Evolutionary conservation across 176 grass and related monocot genomes (phyloP), one percentile per base, ranked within the genome.

Genomic region (Areca catechu): DNA sequence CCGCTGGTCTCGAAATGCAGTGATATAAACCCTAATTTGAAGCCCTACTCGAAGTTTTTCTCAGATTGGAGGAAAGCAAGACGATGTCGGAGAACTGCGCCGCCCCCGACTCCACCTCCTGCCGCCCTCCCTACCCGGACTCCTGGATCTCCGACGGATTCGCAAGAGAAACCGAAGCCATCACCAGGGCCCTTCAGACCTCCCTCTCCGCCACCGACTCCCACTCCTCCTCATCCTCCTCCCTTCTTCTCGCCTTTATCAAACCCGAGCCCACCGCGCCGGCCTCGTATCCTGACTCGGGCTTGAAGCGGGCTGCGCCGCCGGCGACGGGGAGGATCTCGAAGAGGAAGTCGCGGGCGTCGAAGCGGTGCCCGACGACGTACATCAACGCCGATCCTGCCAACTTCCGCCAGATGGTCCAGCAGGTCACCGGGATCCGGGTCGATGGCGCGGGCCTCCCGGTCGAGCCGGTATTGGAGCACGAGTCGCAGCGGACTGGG

Each of bases 351-450:
- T 49, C 77, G n/a, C 74, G 92, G 3, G 77, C 68, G 67, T 74
- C 75, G 19, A 82, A 82, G 64, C 83, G 83, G 53, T 59, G 70
- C 15, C 83, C 72, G 9, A 91, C 84, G 48, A 97, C 83, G 0
- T 92, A 91, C 72, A 97, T 97, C 78, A 88, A 24, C 73, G 89
- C 93, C 53, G 87, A 97, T 79, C 28, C 81, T 3, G 20, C 77
- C 69, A 88, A 88, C 74, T 97, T 97, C 93, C 62, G 87, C 9
- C 21, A 82, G 72, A 85, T 97, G 83, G 93, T 91, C 68, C 80
- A 97, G 67, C 83, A 77, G 3, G 53, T 82, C 27, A 91, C 92
- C 20, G 93, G 86, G 65, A 74, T 56, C 61, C 73, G 62, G 66
- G 51, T 48, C 34, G 9, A 1, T 2, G 7, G 12, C 34, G 34